Evolutionary conservation across 805 yeast species (phyloP).

Genomic region (Suhomyces vadensis): DNA sequence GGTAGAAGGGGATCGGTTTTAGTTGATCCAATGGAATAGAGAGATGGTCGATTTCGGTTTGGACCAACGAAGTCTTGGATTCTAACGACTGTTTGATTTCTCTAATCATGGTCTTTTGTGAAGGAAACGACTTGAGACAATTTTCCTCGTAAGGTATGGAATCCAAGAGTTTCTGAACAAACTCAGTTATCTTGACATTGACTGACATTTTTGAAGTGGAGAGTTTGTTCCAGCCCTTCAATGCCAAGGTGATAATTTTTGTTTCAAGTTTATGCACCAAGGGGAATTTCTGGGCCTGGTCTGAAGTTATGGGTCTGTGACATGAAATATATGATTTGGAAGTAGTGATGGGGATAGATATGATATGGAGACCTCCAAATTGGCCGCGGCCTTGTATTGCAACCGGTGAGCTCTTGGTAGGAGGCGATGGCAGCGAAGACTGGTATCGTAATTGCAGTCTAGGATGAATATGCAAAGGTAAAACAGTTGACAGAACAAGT

Average conservation of each 20-base stretch:
- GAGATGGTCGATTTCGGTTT: conserved; percentile 26
- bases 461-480: background rate
- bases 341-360: conserved; percentile 72
- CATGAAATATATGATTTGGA: conserved; percentile 64
- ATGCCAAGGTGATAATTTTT: conserved; percentile 50
- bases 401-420: background rate
- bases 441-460: conserved; percentile 1
- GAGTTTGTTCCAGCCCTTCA: conserved; percentile 63
- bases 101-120: conserved; percentile 57
- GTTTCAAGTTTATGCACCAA: conserved; percentile 44
- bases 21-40: conserved; percentile 30
- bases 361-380: conserved; percentile 47
- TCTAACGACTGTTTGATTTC: conserved; percentile 32
- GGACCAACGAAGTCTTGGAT: conserved; percentile 18
- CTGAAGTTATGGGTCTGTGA: conserved; percentile 40
- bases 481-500: too few species aligned
- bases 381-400: background rate
- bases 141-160: conserved; percentile 80
- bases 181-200: conserved; percentile 59
- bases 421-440: background rate
- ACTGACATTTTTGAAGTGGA: conserved; percentile 52
- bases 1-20: conserved; percentile 42
- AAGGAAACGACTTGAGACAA: conserved; percentile 74
- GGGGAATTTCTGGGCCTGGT: conserved; percentile 31
- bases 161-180: conserved; percentile 54